Conservation (phyloP, 2,329 filamentous ascomycete species). For the Fusarium buxicola region DNA sequence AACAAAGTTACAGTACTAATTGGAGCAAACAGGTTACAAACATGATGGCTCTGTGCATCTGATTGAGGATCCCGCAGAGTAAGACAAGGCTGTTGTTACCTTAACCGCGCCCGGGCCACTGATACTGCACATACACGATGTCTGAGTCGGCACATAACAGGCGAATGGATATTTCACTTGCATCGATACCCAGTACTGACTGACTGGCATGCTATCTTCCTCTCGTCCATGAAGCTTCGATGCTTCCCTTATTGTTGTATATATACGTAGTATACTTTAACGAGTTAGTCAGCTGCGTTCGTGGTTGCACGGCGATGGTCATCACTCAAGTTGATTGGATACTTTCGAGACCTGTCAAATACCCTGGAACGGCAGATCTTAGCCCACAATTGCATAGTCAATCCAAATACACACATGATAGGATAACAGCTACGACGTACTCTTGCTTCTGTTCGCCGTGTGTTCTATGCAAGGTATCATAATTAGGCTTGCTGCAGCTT, state of each 20-base stretch:
- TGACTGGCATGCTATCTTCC: conserved; percentile 15
- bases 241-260: background rate
- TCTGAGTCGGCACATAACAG: background rate
- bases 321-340: no score
- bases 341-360: no score
- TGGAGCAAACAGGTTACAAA: conserved; percentile 23
- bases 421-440: no score
- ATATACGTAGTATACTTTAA: background rate
- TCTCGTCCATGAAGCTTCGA: conserved; percentile 2
- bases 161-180: background rate
- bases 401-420: no score
- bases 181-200: background rate
- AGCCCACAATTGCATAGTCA: no score
- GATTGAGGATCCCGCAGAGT: conserved; percentile 9
- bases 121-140: conserved; percentile 1
- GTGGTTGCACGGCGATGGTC: no score
- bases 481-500: no score
- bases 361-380: no score
- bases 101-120: background rate
- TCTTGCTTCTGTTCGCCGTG: no score
- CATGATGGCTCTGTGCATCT: conserved; percentile 9
- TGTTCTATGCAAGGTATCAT: no score
- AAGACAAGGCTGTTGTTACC: conserved; percentile 2
- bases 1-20: background rate
- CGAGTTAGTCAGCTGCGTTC: conserved; percentile 7